A percentile compares a stretch with the other conserved stretches of the same genome.
Conservation (phyloP, 2,329 filamentous ascomycete genomes). For the Colletotrichum truncatum region DNA sequence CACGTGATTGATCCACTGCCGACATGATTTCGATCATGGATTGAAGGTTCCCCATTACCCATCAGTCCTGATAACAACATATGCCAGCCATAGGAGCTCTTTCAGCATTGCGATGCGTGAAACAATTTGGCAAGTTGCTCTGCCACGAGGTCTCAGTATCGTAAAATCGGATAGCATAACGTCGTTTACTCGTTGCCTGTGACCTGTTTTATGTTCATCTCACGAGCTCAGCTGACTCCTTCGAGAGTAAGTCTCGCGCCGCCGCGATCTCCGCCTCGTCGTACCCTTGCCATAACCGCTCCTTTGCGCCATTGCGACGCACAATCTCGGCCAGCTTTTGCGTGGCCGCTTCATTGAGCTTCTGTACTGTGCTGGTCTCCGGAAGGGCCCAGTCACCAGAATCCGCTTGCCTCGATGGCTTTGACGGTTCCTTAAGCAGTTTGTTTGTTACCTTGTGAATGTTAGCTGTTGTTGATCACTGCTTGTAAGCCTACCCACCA, state of each 20-base stretch:
- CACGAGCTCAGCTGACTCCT: constrained; percentile 54
- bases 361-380: constrained; percentile 66
- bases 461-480: background rate
- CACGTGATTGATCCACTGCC: constrained; percentile 2
- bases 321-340: constrained; percentile 81
- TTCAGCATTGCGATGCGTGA: background rate
- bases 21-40: background rate
- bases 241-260: constrained; percentile 72
- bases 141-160: constrained; percentile 6
- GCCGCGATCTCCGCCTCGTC: constrained; percentile 76
- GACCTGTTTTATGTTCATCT: constrained; percentile 42
- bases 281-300: constrained; percentile 78
- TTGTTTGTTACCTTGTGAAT: constrained; percentile 56
- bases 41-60: constrained; percentile 16
- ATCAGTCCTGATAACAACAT: background rate
- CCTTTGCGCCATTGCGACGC: constrained; percentile 65
- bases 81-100: background rate
- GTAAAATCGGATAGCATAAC: background rate
- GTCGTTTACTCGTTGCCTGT: background rate
- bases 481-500: constrained; percentile 59
- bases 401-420: constrained; percentile 56
- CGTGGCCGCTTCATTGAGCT: constrained; percentile 77
- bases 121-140: background rate
- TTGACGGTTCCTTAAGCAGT: constrained; percentile 54
- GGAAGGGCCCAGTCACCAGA: constrained; percentile 63